Evolutionary conservation across 148 eudicot genomes (phyloP).

Genomic region (Linanthus parryae): DNA sequence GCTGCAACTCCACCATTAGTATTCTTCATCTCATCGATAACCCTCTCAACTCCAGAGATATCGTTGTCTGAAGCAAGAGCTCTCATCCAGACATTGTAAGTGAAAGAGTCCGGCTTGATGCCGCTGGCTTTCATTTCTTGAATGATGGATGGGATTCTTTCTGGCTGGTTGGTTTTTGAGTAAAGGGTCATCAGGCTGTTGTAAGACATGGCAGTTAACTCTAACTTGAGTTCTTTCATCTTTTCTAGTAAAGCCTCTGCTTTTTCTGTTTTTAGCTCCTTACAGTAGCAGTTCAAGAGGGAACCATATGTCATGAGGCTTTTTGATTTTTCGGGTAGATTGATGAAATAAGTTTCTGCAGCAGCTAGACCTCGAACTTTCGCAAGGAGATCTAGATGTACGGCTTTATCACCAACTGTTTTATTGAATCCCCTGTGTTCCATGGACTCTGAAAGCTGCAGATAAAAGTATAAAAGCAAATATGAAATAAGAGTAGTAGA

Average conservation of each 20-base stretch:
- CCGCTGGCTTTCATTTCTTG: slow-evolving; percentile 85
- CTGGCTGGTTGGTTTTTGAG: slow-evolving; percentile 55
- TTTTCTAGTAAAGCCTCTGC: slow-evolving; percentile 82
- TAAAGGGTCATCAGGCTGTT: slow-evolving; percentile 88
- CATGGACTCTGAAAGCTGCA: slow-evolving; percentile 87
- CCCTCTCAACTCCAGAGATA: slow-evolving; percentile 78
- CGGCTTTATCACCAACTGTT: slow-evolving; percentile 84
- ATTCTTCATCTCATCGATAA: slow-evolving; percentile 86
- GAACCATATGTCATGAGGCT: slow-evolving; percentile 68
- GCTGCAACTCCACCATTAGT: slow-evolving; percentile 75
- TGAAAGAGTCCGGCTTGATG: slow-evolving; percentile 64
- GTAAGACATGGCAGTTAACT: slow-evolving; percentile 70
- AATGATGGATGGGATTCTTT: slow-evolving; percentile 57
- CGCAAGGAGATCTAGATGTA: slow-evolving; percentile 89
- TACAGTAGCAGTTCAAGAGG: slow-evolving; percentile 88
- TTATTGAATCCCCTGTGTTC: slow-evolving; percentile 76
- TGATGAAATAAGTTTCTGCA: slow-evolving; percentile 73
- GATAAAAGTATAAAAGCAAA: no score
- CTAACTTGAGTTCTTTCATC: slow-evolving; percentile 87
- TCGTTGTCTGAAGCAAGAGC: slow-evolving; percentile 69
- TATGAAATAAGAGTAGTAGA: no score
- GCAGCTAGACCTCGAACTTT: slow-evolving; percentile 66
- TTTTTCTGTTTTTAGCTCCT: slow-evolving; percentile 67
- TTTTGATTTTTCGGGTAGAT: slow-evolving; percentile 72
- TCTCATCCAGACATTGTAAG: slow-evolving; percentile 95